Percentiles rank a stretch among this genome's conserved stretches.
These are phyloP conservation scores for Lagerstroemia speciosa DNA, from an alignment of 345 rosid genomes.

Conservation along the genomic window DNA sequence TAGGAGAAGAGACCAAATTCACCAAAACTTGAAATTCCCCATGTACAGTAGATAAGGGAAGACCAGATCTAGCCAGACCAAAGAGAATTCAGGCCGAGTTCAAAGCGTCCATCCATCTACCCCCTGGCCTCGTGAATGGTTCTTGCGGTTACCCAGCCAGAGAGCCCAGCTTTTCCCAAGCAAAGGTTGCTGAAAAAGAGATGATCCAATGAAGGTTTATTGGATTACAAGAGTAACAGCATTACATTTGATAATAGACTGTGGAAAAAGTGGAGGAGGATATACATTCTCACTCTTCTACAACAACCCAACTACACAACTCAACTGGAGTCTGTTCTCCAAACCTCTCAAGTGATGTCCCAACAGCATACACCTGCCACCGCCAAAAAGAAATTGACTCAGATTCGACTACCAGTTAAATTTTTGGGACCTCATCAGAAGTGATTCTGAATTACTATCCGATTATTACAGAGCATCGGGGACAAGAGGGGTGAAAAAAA, in stretches of 20 bases:
- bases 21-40: no score
- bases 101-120: neutral
- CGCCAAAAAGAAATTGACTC: neutral
- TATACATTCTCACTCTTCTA: conserved; percentile 18
- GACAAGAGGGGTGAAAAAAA: neutral
- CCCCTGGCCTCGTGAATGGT: neutral
- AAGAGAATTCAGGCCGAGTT: no score
- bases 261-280: neutral
- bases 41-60: no score
- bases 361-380: conserved; percentile 81
- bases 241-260: neutral
- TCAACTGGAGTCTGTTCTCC: conserved; percentile 86
- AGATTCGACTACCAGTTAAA: neutral
- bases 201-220: neutral
- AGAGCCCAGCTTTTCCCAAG: neutral
- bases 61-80: no score
- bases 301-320: conserved; percentile 84
- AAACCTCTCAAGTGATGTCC: conserved; percentile 94
- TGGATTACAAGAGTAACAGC: neutral
- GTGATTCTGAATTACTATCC: neutral
- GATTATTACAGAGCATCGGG: neutral
- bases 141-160: neutral
- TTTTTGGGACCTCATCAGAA: neutral
- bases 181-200: neutral
- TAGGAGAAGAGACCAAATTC: no score